phyloP scores from a whole-genome alignment of 148 eudicot species.

The Chenopodium suecicum region DNA sequence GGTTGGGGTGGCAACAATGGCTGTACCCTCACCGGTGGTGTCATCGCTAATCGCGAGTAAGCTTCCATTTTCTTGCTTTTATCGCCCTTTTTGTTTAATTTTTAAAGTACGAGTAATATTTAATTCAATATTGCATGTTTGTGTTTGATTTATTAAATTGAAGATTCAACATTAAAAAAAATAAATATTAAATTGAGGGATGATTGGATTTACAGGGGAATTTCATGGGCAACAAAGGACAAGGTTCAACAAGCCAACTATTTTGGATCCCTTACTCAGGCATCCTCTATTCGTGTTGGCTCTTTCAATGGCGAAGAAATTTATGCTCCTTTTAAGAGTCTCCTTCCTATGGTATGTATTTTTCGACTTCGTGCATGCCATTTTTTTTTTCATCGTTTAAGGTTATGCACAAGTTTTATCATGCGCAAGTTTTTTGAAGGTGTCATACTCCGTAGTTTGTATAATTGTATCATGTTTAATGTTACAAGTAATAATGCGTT shows the following conservation, averaged over 20 bases:
- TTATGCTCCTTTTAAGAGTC: slow-evolving; percentile 96
- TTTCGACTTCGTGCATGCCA: background rate
- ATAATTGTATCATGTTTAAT: too few species aligned
- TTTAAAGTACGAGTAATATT: background rate
- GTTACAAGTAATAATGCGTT: too few species aligned
- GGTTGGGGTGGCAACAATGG: slow-evolving; percentile 99
- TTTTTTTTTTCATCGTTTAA: background rate
- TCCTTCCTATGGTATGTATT: slow-evolving; percentile 78
- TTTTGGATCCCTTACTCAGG: slow-evolving; percentile 91
- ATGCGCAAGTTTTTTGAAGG: background rate
- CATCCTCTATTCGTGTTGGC: slow-evolving; percentile 91
- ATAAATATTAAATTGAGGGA: background rate
- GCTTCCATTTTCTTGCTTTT: slow-evolving; percentile 13
- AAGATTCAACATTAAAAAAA: too few species aligned
- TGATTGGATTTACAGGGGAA: slow-evolving; percentile 57
- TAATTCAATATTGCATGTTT: background rate
- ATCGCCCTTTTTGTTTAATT: background rate
- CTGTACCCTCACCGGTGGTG: slow-evolving; percentile 84
- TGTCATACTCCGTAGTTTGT: background rate
- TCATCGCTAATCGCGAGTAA: slow-evolving; percentile 91
- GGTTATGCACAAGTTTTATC: background rate
- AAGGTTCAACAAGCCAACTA: slow-evolving; percentile 93
- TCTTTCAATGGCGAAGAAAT: slow-evolving; percentile 96
- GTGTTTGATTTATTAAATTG: background rate
- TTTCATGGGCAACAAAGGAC: slow-evolving; percentile 98